Base-by-base conservation (phyloP, 345 rosid species). In the Lenwebbia sp. region DNA sequence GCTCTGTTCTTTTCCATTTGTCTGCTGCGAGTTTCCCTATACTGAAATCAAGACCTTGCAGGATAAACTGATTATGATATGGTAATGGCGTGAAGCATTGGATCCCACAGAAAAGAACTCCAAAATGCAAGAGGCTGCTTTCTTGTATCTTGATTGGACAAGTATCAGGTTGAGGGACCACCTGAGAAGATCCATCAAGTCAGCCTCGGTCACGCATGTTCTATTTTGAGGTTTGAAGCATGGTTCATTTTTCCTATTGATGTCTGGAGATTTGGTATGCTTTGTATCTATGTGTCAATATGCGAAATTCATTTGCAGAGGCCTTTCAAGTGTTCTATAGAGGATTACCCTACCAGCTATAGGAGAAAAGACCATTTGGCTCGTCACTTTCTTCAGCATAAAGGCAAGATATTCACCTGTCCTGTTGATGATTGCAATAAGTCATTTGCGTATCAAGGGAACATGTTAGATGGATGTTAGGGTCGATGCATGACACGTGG, bases 101-200 rank as follows among this genome's bases (percentile, higher is more conserved):
- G 99, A 97, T 96, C 98, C 99, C 98, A 87, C 74, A 78, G 89
- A 53, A 53, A 90, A 88, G 98, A 97, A 95, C 98, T 97, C 99
- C 99, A 96, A 97, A 94, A 97, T 97, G 99, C 94, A 5, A 88
- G 96, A 93, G 99, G 96, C 94, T 94, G 90, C 86, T 30, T 83
- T 85, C 88, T 82, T 37, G 60, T 30, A 83, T 58, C 93, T 94
- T 92, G 94, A 93, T 60, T 91, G 98, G 98, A 95, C 96, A 82
- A 97, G 98, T 97, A 95, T 96, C 98, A 96, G 98, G 99, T 87
- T 84, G 98, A 99, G 98, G 88, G 98, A 95, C 98, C 98, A 83
- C 99, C 99, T 95, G 98, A 96, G 98, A 96, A 97, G 98, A 96
- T 95, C 95, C 97, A 49, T 92, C 95, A 94, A 90, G 98, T 81